phyloP scores from a whole-genome alignment of 2,329 filamentous ascomycete species.

The Aspergillus fijiensis region DNA sequence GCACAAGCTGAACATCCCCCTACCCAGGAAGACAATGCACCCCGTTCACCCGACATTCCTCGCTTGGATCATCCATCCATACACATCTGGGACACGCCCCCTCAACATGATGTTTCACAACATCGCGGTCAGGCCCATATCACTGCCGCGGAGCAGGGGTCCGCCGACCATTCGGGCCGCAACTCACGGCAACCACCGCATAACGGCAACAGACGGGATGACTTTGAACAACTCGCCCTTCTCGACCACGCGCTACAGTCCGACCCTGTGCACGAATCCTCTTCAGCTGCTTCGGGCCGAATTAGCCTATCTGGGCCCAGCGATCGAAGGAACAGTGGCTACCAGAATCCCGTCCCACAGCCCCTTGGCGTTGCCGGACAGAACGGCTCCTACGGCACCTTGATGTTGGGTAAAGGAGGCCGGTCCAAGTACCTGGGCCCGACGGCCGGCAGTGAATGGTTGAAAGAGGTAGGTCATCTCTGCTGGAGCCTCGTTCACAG shows the following conservation, averaged over 20 bases:
- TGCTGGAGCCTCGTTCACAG: not conserved
- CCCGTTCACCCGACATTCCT: not conserved
- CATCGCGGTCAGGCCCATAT: not conserved
- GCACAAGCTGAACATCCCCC: not conserved
- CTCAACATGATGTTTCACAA: not conserved
- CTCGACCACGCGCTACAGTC: not conserved
- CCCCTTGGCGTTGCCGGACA: not conserved
- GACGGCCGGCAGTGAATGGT: slow-evolving; percentile 4
- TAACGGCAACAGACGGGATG: not conserved
- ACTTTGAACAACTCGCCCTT: slow-evolving; percentile 5
- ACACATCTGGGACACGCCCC: not conserved
- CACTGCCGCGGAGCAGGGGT: not conserved
- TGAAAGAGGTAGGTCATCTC: not conserved
- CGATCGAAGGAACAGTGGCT: not conserved
- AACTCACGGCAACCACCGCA: not conserved
- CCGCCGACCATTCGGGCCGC: not conserved
- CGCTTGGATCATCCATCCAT: not conserved
- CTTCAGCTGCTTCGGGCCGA: not conserved
- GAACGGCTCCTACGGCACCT: slow-evolving; percentile 4
- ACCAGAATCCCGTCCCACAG: not conserved
- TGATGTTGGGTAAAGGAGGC: slow-evolving; percentile 6
- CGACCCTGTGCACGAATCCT: not conserved
- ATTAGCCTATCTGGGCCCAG: not conserved
- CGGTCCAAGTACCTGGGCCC: slow-evolving; percentile 4
- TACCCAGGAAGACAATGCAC: not conserved